phyloP scores from a whole-genome alignment of 2,329 filamentous ascomycete genomes.

The Macrophomina phaseolina region DNA sequence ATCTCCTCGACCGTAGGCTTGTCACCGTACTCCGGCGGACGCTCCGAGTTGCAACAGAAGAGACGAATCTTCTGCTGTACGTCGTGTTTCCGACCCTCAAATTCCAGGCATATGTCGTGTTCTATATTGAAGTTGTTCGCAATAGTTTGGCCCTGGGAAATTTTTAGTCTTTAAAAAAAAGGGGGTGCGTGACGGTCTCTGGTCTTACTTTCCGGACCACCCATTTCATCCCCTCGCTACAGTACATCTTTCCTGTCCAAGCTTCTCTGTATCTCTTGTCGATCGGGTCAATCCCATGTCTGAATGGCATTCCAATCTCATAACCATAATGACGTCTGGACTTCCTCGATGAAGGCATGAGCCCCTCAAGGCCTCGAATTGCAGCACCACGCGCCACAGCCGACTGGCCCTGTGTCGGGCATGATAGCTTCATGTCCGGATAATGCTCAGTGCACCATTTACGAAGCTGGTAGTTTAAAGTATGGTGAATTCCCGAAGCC shows the following conservation, averaged over 20 bases:
- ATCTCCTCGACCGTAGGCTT: no score
- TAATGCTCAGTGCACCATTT: constrained; percentile 14
- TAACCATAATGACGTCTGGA: constrained; percentile 17
- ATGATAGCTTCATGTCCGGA: constrained; percentile 14
- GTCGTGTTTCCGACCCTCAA: no score
- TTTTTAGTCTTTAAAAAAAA: background rate
- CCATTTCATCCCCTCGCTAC: background rate
- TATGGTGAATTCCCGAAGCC: constrained; percentile 29
- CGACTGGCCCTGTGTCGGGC: constrained; percentile 16
- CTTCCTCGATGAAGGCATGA: background rate
- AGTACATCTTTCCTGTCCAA: background rate
- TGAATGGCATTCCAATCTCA: background rate
- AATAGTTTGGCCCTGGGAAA: background rate
- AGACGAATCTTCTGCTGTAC: no score
- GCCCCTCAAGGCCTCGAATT: constrained; percentile 2
- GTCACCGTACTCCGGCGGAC: no score
- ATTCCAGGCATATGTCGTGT: no score
- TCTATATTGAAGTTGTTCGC: no score
- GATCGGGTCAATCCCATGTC: background rate
- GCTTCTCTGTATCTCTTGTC: background rate
- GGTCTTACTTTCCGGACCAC: background rate
- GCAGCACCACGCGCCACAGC: constrained; percentile 9
- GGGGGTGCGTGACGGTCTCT: background rate
- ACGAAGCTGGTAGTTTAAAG: constrained; percentile 15
- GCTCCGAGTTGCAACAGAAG: no score